Evolutionary conservation across 2,329 filamentous ascomycete species (phyloP), one percentile per base, ranked within the genome.

Genomic region (Xylaria sp.): DNA sequence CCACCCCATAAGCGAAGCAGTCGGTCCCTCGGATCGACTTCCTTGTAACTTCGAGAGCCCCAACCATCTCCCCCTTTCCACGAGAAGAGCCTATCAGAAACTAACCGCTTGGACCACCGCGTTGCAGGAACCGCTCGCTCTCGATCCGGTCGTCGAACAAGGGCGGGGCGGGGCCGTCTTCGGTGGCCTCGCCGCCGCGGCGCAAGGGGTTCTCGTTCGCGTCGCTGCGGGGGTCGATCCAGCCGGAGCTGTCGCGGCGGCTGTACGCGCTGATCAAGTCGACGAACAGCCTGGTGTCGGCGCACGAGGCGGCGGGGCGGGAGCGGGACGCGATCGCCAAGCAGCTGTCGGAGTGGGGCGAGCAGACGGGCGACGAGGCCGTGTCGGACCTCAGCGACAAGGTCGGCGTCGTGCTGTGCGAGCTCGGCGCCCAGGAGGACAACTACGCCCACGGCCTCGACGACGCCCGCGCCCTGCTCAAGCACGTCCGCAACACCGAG

Each of bases 281-380:
- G 45, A 89, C 95, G 74, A 97, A 97, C 79, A 87, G 89, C 69
- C 87, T 92, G 34, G 92, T 97, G 66, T 80, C 83, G 45, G 89
- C 90, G 44, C 89, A 97, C 76, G 91, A 96, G 76, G 78, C 85
- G 6, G 94, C 93, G 6, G 91, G 87, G 44, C 89, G 88, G 55
- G 93, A 97, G 77, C 90, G 92, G 52, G 76, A 91, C 56, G 85
- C 86, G 45, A 92, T 97, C 67, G 94, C 92, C 16, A 86, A 87
- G 9, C 93, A 97, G 77, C 84, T 99, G 41, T 96, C 91, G 7
- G 92, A 97, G 64, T 99, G 94, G 94, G 94, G 94, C 53, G 92
- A 97, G 76, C 84, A 90, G 56, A 97, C 92, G 1, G 84, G 85
- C 48, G 94, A 99, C 68, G 91, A 96, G 57, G 85, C 87, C 47